Evolutionary conservation across 805 yeast genomes (phyloP).

Genomic region (Candida sphagnicola): DNA sequence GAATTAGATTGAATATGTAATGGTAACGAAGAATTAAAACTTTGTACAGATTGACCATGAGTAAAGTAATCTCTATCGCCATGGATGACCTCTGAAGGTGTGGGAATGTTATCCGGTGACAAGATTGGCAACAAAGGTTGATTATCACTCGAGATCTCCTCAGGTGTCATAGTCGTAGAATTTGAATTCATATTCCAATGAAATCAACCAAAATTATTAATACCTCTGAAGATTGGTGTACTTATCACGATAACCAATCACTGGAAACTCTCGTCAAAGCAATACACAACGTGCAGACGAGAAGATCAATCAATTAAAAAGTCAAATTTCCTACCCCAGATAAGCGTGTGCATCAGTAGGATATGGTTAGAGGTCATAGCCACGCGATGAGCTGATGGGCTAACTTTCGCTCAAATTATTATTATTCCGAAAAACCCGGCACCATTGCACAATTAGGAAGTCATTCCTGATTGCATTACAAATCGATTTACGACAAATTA

Average conservation of each 20-base stretch:
- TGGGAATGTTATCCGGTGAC: constrained; percentile 3
- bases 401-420: background rate
- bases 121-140: background rate
- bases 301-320: too few species aligned
- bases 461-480: background rate
- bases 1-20: constrained; percentile 3
- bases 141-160: background rate
- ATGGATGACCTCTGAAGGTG: constrained; percentile 2
- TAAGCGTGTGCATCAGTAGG: too few species aligned
- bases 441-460: background rate
- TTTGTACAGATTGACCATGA: constrained; percentile 1
- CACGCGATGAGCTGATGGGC: too few species aligned
- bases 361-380: too few species aligned
- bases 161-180: background rate
- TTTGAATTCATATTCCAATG: background rate
- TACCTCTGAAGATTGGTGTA: too few species aligned
- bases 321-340: too few species aligned
- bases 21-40: background rate
- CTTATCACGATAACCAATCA: too few species aligned
- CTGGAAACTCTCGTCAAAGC: too few species aligned
- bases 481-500: too few species aligned
- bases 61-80: constrained; percentile 3
- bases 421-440: background rate
- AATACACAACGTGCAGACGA: too few species aligned
- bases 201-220: background rate